Evolutionary conservation across 164 flowering plant genomes (phyloP), one percentile per base, ranked within the genome.

Genomic region (Magnolia changhungtana): DNA sequence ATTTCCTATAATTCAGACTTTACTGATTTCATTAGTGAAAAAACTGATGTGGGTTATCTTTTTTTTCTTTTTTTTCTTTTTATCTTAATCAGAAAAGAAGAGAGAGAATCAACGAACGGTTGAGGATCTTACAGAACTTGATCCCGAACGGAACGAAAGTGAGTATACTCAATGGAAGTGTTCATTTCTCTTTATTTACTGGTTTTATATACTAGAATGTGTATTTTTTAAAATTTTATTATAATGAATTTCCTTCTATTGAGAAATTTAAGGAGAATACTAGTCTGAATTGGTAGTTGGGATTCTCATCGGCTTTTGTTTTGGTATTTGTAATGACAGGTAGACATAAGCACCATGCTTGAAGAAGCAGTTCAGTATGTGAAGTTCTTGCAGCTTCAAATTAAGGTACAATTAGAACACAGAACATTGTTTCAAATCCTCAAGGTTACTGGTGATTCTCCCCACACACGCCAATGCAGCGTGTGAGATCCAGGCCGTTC

Each of bases 71-170:
- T 52, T 52, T 8, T 67, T 20, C n/a, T n/a, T n/a, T n/a, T n/a
- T n/a, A n/a, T n/a, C 37, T 74, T 14, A 59, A 87, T 83, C 97
- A 96, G 99, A 94, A 83, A 81, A 85, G 99, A 80, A 91, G 99
- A 80, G 96, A 93, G 78, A 90, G 89, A 65, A 92, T 93, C 11
- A 93, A 95, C 71, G 95, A 96, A 79, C 80, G 99, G 31, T 72
- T 94, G 81, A 90, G 85, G 78, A 87, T 90, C 70, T 79, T 95
- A 45, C 98, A 93, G 87, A 85, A 85, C 81, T 88, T 96, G 50
- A 96, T 94, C 13, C 99, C 99, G 0, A 94, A 94, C 81, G 99
- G 99, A 83, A 96, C 97, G 16, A 96, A 95, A 90, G 98, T 92
- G 69, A 80, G 82, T 75, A 66, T 29, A 66, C 29, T 66, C 16